These are phyloP conservation scores for Haplosporangium sp. DNA, from an alignment of 371 early-diverging fungal genomes.

Conservation along the genomic window DNA sequence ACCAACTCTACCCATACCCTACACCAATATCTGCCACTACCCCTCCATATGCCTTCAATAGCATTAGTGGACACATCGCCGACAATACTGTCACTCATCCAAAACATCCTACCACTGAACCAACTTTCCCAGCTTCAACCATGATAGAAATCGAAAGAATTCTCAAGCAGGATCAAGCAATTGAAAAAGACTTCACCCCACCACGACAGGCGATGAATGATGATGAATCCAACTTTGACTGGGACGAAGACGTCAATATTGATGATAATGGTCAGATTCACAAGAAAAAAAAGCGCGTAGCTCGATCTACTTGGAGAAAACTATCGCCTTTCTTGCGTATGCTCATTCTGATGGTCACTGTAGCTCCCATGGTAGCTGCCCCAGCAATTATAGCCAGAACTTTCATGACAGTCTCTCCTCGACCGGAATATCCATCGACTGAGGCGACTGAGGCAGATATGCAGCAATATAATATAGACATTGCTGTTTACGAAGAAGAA, in stretches of 20 bases:
- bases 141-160: constrained; percentile 55
- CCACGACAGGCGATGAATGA: constrained; percentile 55
- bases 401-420: constrained; percentile 14
- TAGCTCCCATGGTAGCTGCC: constrained; percentile 43
- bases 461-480: constrained; percentile 2
- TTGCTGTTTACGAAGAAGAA: not conserved
- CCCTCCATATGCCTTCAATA: constrained; percentile 7
- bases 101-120: not conserved
- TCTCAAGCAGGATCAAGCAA: constrained; percentile 43
- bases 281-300: constrained; percentile 14
- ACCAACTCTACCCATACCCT: constrained; percentile 42
- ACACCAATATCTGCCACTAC: constrained; percentile 13
- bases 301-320: constrained; percentile 38
- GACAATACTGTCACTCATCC: not conserved
- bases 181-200: constrained; percentile 40
- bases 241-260: constrained; percentile 54
- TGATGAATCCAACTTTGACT: constrained; percentile 55
- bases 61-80: not conserved
- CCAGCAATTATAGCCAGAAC: constrained; percentile 45
- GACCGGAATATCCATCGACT: not conserved
- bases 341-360: constrained; percentile 42
- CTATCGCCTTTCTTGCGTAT: constrained; percentile 51
- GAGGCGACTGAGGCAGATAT: not conserved
- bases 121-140: constrained; percentile 23
- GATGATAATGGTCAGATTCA: constrained; percentile 39